Evolutionary conservation across 371 early-diverging fungal species (phyloP), one percentile per base, ranked within the genome.

Genomic region (Mortierella sp.): DNA sequence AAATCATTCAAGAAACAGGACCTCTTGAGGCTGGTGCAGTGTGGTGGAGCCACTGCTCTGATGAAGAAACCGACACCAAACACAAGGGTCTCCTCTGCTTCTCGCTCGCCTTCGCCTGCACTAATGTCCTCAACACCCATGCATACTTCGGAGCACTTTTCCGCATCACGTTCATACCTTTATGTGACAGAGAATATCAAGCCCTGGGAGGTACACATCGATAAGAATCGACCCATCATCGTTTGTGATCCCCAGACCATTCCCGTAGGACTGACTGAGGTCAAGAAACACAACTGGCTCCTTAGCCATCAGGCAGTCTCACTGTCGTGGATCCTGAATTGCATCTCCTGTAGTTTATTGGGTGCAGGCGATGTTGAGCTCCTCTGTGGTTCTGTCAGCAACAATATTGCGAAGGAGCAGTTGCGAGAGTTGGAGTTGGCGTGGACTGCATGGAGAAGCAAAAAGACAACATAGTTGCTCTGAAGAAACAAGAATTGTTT

Each of bases 241-340:
- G 59, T 72, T 9, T 72, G 72, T 32, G 72, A 72, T 43, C 67
- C 67, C 23, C n/a, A 31, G 15, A 50, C 48, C 26, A 64, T 47
- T n/a, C 71, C 64, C n/a, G 54, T 56, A 41, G 61, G 50, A 21
- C 19, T 31, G 4, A 30, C 24, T 15, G 47, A 14, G 2, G 28
- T 14, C n/a, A 17, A n/a, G 51, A 71, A 56, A 27, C 72, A 71
- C 51, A 65, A 60, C 4, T 71, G 72, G 72, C 60, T 71, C 46
- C 55, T 54, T 6, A 60, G 60, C 30, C 50, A 55, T 24, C 72
- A 71, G 34, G 72, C 72, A 15, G 60, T 71, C 27, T 71, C 72
- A 1, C 32, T 64, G 31, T 59, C 57, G 23, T 71, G 72, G 72
- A 15, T 71, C 4, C 43, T 71, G n/a, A 64, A 71, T n/a, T 71